Evolutionary conservation across 371 early-diverging fungal species (phyloP).

Genomic region (Mucor mucedo): DNA sequence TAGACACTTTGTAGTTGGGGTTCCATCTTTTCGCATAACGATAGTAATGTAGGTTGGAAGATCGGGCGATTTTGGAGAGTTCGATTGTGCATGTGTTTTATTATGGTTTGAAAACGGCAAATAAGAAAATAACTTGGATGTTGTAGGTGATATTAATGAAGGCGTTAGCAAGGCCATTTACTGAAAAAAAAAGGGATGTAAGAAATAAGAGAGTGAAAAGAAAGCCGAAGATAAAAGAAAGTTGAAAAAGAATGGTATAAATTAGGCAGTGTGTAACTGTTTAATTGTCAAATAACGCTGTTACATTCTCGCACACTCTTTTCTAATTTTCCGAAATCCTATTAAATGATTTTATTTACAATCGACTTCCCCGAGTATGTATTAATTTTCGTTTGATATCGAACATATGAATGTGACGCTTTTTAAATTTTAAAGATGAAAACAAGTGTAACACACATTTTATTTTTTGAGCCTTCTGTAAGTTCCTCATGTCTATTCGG

Average conservation of each 20-base stretch:
- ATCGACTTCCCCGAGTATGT: background rate
- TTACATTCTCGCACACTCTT: slow-evolving; percentile 6
- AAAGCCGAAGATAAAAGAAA: slow-evolving; percentile 8
- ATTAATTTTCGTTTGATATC: background rate
- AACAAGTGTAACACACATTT: background rate
- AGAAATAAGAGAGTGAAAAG: slow-evolving; percentile 2
- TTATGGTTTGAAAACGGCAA: slow-evolving; percentile 20
- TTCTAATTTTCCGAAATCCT: slow-evolving; percentile 3
- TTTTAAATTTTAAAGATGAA: background rate
- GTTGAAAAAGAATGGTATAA: slow-evolving; percentile 1
- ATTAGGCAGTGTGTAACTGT: slow-evolving; percentile 12
- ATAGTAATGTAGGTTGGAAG: slow-evolving; percentile 27
- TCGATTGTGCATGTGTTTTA: slow-evolving; percentile 11
- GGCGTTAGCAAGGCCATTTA: slow-evolving; percentile 25
- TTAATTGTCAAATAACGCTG: slow-evolving; percentile 7
- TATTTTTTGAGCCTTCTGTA: background rate
- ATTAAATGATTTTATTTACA: background rate
- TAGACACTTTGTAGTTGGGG: slow-evolving; percentile 27
- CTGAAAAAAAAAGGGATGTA: slow-evolving; percentile 1
- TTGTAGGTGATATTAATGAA: slow-evolving; percentile 25
- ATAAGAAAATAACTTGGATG: slow-evolving; percentile 30
- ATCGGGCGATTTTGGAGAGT: slow-evolving; percentile 12
- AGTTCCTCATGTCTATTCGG: background rate
- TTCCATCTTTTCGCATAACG: slow-evolving; percentile 33
- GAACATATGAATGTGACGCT: background rate